phyloP scores from a whole-genome alignment of 208 protist species.

The Perkinsela sp. region DNA sequence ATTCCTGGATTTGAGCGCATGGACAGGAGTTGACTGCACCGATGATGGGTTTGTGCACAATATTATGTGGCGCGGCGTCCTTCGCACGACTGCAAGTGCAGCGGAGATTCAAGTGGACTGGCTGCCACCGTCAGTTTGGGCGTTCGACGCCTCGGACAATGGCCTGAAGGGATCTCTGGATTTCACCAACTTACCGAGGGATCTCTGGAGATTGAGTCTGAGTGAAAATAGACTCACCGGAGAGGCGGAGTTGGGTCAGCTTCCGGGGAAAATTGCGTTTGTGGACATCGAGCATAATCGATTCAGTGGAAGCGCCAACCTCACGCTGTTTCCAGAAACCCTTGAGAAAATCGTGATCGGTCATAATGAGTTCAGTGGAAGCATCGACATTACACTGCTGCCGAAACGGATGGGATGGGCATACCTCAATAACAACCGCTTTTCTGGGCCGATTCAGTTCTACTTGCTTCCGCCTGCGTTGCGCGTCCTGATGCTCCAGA shows the following conservation, averaged over 20 bases:
- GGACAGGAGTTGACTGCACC: background rate
- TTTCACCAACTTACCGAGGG: background rate
- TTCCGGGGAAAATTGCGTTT: background rate
- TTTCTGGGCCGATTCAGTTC: background rate
- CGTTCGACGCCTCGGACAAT: background rate
- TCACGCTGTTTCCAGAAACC: background rate
- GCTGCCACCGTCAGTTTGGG: background rate
- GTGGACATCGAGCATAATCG: background rate
- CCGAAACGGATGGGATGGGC: background rate
- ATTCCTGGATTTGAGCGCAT: background rate
- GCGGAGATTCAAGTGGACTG: background rate
- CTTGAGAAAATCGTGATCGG: background rate
- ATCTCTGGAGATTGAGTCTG: background rate
- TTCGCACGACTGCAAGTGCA: background rate
- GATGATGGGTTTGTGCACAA: background rate
- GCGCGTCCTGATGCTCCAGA: background rate
- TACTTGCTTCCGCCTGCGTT: background rate
- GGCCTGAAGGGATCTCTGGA: background rate
- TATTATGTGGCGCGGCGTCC: background rate
- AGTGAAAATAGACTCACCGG: background rate
- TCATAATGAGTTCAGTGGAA: background rate
- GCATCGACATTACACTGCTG: background rate
- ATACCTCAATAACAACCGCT: background rate
- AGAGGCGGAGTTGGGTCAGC: background rate
- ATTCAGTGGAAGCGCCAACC: background rate